A percentile compares a stretch with the other conserved stretches of the same genome.
These are phyloP conservation scores for Pisolithus thermaeus DNA, from an alignment of 1,284 basidiomycete species.

Conservation along the genomic window DNA sequence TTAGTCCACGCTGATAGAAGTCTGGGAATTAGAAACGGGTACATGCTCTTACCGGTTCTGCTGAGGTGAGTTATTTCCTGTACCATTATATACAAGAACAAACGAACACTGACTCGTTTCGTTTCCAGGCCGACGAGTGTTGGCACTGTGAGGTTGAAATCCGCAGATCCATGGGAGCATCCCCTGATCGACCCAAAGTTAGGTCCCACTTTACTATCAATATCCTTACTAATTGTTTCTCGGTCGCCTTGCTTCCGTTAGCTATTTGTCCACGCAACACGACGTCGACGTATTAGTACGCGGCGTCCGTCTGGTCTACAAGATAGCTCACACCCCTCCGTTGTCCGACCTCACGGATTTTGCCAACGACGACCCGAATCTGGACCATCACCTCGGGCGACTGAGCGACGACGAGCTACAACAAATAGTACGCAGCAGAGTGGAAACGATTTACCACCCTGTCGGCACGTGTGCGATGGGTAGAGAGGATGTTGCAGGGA, in stretches of 20 bases:
- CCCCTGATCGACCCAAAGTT: slow-evolving; percentile 44
- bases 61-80: slow-evolving; percentile 17
- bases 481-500: slow-evolving; percentile 25
- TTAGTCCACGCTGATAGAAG: slow-evolving; percentile 7
- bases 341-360: slow-evolving; percentile 44
- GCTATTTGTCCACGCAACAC: slow-evolving; percentile 53
- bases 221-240: neutral
- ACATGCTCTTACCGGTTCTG: slow-evolving; percentile 13
- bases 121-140: slow-evolving; percentile 36
- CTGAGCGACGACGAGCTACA: slow-evolving; percentile 40
- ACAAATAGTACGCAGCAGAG: slow-evolving; percentile 39
- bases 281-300: slow-evolving; percentile 53
- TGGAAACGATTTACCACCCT: slow-evolving; percentile 58
- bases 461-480: slow-evolving; percentile 56
- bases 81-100: neutral
- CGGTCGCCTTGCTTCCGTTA: slow-evolving; percentile 27
- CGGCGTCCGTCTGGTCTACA: slow-evolving; percentile 44
- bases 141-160: slow-evolving; percentile 36
- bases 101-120: neutral
- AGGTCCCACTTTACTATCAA: slow-evolving; percentile 2
- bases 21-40: slow-evolving; percentile 15
- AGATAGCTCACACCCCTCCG: slow-evolving; percentile 46
- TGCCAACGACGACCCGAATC: slow-evolving; percentile 28
- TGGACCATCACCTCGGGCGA: slow-evolving; percentile 39
- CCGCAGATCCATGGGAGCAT: slow-evolving; percentile 34